A percentile compares a stretch with the other conserved stretches of the same genome.
These are phyloP conservation scores for Pseudocercospora eumusae DNA, from an alignment of 2,329 filamentous ascomycete genomes.

Conservation along the genomic window DNA sequence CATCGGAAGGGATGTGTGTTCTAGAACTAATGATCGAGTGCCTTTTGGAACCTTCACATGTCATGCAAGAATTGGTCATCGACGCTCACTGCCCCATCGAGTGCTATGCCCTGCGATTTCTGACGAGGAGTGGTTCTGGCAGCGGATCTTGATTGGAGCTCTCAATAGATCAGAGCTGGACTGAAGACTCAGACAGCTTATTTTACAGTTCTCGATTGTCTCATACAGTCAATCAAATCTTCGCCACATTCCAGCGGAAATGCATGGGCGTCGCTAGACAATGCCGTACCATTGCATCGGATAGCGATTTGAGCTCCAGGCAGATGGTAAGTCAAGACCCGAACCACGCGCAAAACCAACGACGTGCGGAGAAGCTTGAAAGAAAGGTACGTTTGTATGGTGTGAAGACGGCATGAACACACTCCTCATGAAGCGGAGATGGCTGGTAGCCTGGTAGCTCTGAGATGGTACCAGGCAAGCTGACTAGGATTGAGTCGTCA, in stretches of 20 bases:
- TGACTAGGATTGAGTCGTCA: neutral
- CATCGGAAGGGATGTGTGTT: conserved; percentile 2
- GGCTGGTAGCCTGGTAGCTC: conserved; percentile 8
- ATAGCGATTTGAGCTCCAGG: conserved; percentile 3
- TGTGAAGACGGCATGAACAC: conserved; percentile 2
- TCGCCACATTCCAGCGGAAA: conserved; percentile 7
- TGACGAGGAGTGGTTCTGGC: neutral
- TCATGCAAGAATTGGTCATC: conserved; percentile 7
- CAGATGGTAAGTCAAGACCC: conserved; percentile 4
- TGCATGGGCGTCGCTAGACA: conserved; percentile 6
- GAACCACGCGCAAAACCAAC: neutral
- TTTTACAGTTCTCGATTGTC: conserved; percentile 8
- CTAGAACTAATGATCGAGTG: conserved; percentile 9
- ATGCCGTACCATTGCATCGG: neutral
- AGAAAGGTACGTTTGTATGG: conserved; percentile 4
- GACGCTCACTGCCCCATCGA: neutral
- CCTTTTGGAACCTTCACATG: neutral
- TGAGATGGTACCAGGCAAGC: neutral
- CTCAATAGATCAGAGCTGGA: neutral
- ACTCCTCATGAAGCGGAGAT: neutral
- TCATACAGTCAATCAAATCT: conserved; percentile 2
- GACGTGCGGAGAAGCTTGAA: conserved; percentile 11
- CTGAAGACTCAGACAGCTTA: neutral
- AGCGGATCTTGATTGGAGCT: neutral
- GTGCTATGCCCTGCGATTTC: neutral